phyloP scores from a whole-genome alignment of 2,329 filamentous ascomycete species.

The Epichloe typhina region DNA sequence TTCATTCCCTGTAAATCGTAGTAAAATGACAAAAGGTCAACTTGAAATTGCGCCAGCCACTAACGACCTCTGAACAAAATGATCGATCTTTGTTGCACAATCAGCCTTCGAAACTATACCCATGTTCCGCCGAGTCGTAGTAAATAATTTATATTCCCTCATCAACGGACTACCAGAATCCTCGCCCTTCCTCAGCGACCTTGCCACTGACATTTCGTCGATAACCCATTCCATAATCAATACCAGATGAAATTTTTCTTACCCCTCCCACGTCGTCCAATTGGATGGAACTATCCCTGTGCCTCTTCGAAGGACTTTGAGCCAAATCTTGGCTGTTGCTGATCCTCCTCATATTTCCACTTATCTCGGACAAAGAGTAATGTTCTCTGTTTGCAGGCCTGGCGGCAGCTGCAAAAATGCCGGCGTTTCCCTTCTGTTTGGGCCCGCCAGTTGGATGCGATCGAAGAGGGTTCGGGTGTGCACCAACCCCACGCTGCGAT shows the following conservation, averaged over 20 bases:
- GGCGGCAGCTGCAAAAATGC: not conserved
- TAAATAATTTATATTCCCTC: not conserved
- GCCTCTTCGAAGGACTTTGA: constrained; percentile 2
- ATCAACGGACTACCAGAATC: not conserved
- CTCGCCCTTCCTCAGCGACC: constrained; percentile 53
- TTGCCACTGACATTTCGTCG: constrained; percentile 60
- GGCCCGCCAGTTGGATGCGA: constrained; percentile 28
- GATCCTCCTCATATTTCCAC: constrained; percentile 28
- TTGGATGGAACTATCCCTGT: constrained; percentile 35
- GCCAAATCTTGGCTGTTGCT: constrained; percentile 31
- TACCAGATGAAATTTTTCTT: constrained; percentile 46
- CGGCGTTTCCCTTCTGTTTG: not conserved
- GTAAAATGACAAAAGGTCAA: not conserved
- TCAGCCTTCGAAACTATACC: not conserved
- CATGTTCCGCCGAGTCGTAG: not conserved
- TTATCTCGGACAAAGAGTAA: constrained; percentile 30
- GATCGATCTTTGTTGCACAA: not conserved
- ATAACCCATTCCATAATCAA: constrained; percentile 34
- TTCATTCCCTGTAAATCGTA: not conserved
- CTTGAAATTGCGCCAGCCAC: not conserved
- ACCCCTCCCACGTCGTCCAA: constrained; percentile 31
- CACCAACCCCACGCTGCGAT: constrained; percentile 7
- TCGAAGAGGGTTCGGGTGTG: constrained; percentile 40
- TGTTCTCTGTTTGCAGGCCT: not conserved
- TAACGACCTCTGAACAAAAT: not conserved